Evolutionary conservation across 768 basidiomycete species (phyloP).

Genomic region (Udeniomyces megalosporus): DNA sequence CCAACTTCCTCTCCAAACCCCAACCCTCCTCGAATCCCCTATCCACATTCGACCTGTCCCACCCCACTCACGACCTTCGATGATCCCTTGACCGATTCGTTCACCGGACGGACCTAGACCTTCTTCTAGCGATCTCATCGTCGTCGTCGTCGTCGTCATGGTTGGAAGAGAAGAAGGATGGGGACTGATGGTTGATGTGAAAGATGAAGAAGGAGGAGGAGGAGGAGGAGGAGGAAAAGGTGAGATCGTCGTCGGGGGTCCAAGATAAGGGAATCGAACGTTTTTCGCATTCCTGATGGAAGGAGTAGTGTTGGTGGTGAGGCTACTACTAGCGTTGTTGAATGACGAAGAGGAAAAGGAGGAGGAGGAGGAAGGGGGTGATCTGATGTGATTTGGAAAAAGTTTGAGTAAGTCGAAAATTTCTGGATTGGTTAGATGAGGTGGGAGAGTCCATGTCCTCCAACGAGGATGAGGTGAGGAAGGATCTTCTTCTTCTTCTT

Average conservation of each 20-base stretch:
- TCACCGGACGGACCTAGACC: neutral
- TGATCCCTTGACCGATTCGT: neutral
- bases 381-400: constrained; percentile 1
- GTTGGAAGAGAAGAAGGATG: no score
- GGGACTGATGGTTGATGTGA: no score
- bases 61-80: constrained; percentile 1
- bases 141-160: no score
- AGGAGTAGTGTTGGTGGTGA: no score
- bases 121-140: neutral
- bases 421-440: constrained; percentile 3
- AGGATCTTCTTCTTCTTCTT: neutral
- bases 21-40: neutral
- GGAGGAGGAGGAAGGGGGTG: neutral
- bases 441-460: neutral
- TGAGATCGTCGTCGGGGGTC: no score
- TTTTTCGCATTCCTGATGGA: no score
- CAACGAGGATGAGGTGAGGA: neutral
- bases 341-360: no score
- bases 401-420: neutral
- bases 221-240: neutral
- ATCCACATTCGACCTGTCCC: constrained; percentile 10
- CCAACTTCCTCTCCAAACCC: neutral
- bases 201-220: neutral
- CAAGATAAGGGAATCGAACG: no score
- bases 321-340: no score